phyloP scores from a whole-genome alignment of 2,329 filamentous ascomycete genomes.

The Penicillium sumatraense region DNA sequence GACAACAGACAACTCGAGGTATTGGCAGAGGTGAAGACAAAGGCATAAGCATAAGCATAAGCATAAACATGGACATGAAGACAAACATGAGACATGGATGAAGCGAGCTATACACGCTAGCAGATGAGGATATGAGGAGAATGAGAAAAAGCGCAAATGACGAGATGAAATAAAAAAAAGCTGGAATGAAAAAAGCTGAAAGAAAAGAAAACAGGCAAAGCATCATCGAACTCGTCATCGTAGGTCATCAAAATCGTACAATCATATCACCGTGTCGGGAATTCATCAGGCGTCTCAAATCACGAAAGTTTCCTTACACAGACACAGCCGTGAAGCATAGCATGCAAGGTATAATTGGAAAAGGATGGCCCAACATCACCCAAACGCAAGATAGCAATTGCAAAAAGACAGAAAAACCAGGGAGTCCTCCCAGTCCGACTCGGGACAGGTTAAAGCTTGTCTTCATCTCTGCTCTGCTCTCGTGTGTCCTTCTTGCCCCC shows the following conservation, averaged over 20 bases:
- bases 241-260: constrained; percentile 43
- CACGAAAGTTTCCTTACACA: neutral
- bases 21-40: neutral
- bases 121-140: neutral
- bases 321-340: neutral
- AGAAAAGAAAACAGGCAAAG: constrained; percentile 5
- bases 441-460: constrained; percentile 1
- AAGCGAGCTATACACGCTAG: constrained; percentile 9
- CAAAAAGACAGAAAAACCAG: constrained; percentile 24
- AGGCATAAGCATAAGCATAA: constrained; percentile 3
- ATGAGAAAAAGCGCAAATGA: neutral
- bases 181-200: neutral
- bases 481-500: too few species aligned
- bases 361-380: constrained; percentile 8
- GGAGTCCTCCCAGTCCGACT: constrained; percentile 27
- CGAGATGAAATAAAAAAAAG: neutral
- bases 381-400: constrained; percentile 26
- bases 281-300: constrained; percentile 4
- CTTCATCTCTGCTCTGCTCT: neutral
- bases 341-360: neutral
- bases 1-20: too few species aligned
- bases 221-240: constrained; percentile 32
- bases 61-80: neutral
- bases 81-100: constrained; percentile 3
- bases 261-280: constrained; percentile 36